Evolutionary conservation across 257 asterid genomes (phyloP).

Genomic region (Gynochthodes officinalis): DNA sequence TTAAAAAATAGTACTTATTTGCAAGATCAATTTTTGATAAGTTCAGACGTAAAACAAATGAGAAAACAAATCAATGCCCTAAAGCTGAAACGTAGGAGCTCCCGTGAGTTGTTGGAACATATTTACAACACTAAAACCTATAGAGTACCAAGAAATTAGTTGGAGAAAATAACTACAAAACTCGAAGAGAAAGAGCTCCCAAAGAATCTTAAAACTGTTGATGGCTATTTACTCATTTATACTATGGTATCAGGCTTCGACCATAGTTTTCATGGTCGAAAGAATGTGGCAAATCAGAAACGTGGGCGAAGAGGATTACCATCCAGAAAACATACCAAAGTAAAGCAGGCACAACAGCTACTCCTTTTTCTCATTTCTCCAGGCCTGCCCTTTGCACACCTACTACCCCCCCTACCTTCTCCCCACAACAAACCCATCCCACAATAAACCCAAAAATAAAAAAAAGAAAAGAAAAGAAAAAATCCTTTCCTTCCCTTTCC

Average conservation of each 20-base stretch:
- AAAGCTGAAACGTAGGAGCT: constrained; percentile 25
- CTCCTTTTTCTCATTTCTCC: constrained; percentile 28
- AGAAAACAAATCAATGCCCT: constrained; percentile 24
- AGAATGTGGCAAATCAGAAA: constrained; percentile 22
- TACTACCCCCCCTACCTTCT: background rate
- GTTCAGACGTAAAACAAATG: constrained; percentile 5
- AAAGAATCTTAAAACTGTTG: constrained; percentile 49
- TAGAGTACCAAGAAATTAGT: constrained; percentile 30
- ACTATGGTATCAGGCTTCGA: constrained; percentile 38
- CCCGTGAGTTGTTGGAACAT: constrained; percentile 17
- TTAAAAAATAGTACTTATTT: constrained; percentile 11
- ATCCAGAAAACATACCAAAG: constrained; percentile 25
- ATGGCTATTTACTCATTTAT: constrained; percentile 58
- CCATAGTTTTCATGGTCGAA: constrained; percentile 36
- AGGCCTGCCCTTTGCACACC: constrained; percentile 10
- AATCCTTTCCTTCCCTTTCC: constrained; percentile 7
- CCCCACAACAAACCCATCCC: background rate
- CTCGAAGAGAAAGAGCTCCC: constrained; percentile 31
- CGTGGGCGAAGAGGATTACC: constrained; percentile 8
- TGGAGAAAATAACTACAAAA: background rate
- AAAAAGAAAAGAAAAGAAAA: too few relatives aligned
- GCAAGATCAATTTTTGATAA: background rate
- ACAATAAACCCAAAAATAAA: background rate
- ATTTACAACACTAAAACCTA: constrained; percentile 42
- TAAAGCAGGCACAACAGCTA: constrained; percentile 29